Percentiles rank a stretch among this genome's conserved stretches.
These are phyloP conservation scores for Corylus americana DNA, from an alignment of 306 rosid genomes.

Conservation along the genomic window DNA sequence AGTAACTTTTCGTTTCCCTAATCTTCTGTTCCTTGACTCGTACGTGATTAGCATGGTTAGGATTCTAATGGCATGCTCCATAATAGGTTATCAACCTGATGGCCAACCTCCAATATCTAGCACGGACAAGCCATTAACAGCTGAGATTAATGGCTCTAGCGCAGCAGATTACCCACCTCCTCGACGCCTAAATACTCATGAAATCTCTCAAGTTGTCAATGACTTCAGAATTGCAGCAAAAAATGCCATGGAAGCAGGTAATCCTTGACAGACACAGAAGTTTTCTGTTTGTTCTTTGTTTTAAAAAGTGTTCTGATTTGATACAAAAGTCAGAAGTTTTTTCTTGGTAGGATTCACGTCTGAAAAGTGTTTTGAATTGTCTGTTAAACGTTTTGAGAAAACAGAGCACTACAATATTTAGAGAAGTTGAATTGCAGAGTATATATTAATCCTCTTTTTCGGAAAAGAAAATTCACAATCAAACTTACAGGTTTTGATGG, in stretches of 20 bases:
- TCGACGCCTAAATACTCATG: constrained; percentile 32
- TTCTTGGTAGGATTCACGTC: too few relatives aligned
- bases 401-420: too few relatives aligned
- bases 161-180: constrained; percentile 32
- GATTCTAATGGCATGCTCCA: background rate
- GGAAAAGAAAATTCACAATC: background rate
- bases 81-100: constrained; percentile 37
- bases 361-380: too few relatives aligned
- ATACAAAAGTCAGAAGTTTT: too few relatives aligned
- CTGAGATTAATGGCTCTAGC: constrained; percentile 22
- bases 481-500: constrained; percentile 49
- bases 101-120: constrained; percentile 43
- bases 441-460: too few relatives aligned
- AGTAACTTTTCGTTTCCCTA: constrained; percentile 8
- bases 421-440: too few relatives aligned
- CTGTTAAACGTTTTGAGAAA: too few relatives aligned
- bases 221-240: constrained; percentile 42
- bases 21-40: background rate
- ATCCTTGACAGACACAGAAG: background rate
- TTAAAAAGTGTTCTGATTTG: too few relatives aligned
- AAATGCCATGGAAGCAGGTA: constrained; percentile 44
- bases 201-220: constrained; percentile 34
- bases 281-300: background rate
- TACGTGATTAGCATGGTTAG: too few relatives aligned
- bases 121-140: constrained; percentile 26